These are phyloP conservation scores for Aspergillus heteromorphus DNA, from an alignment of 495 filamentous ascomycete genomes.

Conservation along the genomic window DNA sequence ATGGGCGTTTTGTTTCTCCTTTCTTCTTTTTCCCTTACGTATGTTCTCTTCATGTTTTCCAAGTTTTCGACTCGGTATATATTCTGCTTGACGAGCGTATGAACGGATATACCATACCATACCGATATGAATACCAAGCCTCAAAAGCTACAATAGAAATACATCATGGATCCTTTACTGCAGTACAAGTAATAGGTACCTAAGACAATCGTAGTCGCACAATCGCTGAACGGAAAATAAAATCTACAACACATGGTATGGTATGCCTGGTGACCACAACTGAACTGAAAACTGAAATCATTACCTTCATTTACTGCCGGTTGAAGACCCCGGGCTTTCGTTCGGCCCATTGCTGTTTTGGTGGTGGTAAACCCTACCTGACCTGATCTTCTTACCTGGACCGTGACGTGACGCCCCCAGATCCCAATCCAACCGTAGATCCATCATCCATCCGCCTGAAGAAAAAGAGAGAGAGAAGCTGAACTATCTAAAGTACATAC, in stretches of 20 bases:
- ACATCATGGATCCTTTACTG: no score
- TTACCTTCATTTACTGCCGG: slow-evolving; percentile 26
- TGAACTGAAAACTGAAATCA: slow-evolving; percentile 7
- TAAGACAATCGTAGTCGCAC: no score
- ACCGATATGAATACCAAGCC: slow-evolving; percentile 24
- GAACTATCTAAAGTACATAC: slow-evolving; percentile 47
- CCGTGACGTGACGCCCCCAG: no score
- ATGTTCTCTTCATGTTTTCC: background rate
- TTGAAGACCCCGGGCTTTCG: slow-evolving; percentile 27
- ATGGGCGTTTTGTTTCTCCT: slow-evolving; percentile 29
- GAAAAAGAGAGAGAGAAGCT: slow-evolving; percentile 14
- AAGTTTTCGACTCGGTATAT: slow-evolving; percentile 5
- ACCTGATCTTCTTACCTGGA: slow-evolving; percentile 68
- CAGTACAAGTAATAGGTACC: no score
- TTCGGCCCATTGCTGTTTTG: no score
- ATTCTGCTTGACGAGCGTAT: slow-evolving; percentile 33
- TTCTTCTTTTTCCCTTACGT: slow-evolving; percentile 17
- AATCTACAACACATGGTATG: no score
- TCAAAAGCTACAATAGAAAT: slow-evolving; percentile 8
- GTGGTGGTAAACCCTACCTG: slow-evolving; percentile 54
- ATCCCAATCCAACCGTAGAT: slow-evolving; percentile 14
- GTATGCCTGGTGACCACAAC: no score
- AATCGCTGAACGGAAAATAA: no score
- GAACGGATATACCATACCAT: slow-evolving; percentile 32
- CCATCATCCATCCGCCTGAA: slow-evolving; percentile 20